These are phyloP conservation scores for Paecilomyces niveus DNA, from an alignment of 2,329 filamentous ascomycete genomes.

Conservation along the genomic window DNA sequence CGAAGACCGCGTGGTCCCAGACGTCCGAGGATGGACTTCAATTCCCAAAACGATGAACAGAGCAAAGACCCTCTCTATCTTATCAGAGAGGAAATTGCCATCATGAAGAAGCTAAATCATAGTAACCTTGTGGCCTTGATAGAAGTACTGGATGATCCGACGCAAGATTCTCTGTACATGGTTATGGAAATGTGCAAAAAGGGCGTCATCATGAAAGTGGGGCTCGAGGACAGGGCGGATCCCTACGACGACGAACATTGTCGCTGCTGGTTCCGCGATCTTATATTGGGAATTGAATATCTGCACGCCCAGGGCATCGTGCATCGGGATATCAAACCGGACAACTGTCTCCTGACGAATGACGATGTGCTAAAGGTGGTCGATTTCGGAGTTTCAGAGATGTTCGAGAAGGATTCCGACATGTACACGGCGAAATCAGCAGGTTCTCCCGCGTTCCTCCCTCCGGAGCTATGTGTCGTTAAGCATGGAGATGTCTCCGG, in stretches of 20 bases:
- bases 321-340: constrained; percentile 95
- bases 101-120: constrained; percentile 98
- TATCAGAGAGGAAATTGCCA: constrained; percentile 93
- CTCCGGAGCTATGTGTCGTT: constrained; percentile 82
- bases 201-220: constrained; percentile 93
- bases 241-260: constrained; percentile 79
- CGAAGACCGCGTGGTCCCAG: constrained; percentile 52
- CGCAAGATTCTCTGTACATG: constrained; percentile 96
- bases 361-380: constrained; percentile 95
- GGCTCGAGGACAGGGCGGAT: constrained; percentile 71
- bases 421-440: constrained; percentile 93
- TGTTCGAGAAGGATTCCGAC: constrained; percentile 81
- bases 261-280: constrained; percentile 86
- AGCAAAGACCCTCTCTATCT: constrained; percentile 70
- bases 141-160: constrained; percentile 90
- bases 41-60: constrained; percentile 49
- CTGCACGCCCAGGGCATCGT: constrained; percentile 90
- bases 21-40: constrained; percentile 52
- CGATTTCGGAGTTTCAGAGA: constrained; percentile 98
- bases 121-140: constrained; percentile 87
- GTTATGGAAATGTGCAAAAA: constrained; percentile 99
- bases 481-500: constrained; percentile 85
- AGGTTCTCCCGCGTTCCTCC: constrained; percentile 88
- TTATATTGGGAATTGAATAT: constrained; percentile 93
- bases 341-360: constrained; percentile 83